Conservation (phyloP, 495 filamentous ascomycete species). For the Penicillium bialowiezense region DNA sequence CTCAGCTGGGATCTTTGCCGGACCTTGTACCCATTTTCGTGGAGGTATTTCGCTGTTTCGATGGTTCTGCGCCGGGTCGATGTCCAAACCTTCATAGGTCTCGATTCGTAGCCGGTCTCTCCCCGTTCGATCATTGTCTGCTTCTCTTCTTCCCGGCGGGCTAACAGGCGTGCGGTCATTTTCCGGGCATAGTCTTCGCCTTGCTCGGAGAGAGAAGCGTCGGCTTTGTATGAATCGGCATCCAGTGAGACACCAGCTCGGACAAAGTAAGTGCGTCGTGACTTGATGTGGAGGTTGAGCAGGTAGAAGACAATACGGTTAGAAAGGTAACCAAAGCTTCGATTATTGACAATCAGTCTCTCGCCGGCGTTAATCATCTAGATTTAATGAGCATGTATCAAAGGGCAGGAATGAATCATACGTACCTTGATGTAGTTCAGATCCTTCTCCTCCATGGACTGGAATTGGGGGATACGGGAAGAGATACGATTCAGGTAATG, state of each 20-base stretch:
- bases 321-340: slow-evolving; percentile 90
- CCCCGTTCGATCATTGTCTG: slow-evolving; percentile 65
- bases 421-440: slow-evolving; percentile 88
- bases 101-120: slow-evolving; percentile 64
- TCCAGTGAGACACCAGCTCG: slow-evolving; percentile 70
- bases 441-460: slow-evolving; percentile 92
- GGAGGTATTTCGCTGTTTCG: slow-evolving; percentile 82
- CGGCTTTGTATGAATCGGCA: slow-evolving; percentile 85
- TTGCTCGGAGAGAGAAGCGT: slow-evolving; percentile 77
- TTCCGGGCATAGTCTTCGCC: slow-evolving; percentile 83
- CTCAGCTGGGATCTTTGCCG: slow-evolving; percentile 92
- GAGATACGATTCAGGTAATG: slow-evolving; percentile 88
- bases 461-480: slow-evolving; percentile 89
- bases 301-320: slow-evolving; percentile 98
- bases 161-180: slow-evolving; percentile 78
- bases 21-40: slow-evolving; percentile 75
- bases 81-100: slow-evolving; percentile 88
- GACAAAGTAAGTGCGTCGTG: slow-evolving; percentile 88
- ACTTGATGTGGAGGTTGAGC: slow-evolving; percentile 95
- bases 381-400: slow-evolving; percentile 12
- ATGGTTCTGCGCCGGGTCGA: slow-evolving; percentile 86
- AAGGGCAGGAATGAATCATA: neutral
- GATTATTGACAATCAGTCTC: slow-evolving; percentile 87
- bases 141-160: slow-evolving; percentile 78
- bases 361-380: slow-evolving; percentile 98